Evolutionary conservation across 2,329 filamentous ascomycete genomes (phyloP), one percentile per base, ranked within the genome.

Genomic region (Colletotrichum tropicicola): DNA sequence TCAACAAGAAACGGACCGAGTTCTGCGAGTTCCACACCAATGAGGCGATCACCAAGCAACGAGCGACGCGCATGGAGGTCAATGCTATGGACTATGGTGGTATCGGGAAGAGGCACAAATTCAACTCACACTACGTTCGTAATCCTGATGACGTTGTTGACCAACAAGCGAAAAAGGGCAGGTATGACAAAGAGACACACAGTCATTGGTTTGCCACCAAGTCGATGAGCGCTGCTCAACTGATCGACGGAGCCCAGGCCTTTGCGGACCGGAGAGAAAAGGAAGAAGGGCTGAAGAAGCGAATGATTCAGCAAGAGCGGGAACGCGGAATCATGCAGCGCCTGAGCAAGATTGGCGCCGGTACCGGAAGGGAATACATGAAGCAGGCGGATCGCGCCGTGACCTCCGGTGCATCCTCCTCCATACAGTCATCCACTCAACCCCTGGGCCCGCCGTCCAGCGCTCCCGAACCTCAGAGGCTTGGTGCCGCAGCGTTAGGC

Each of bases 21-120:
- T 93, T 92, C 74, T 99, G 96, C 79, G 94, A 97, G 69, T 99
- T 91, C 70, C 96, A 99, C 77, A 89, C 97, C 69, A 94, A 97
- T 70, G 82, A 93, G 25, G 91, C 93, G 25, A 81, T 98, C 3
- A 87, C 89, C 58, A 94, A 92, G 73, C 88, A 73, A 57, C 82
- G 83, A 28, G 82, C 87, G 10, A 82, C 85, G 1, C 86, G 94
- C 35, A 90, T 94, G 82, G 94, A 97, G 73, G 85, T 98, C 66
- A 97, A 94, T 73, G 87, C 84, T 12, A 91, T 89, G 77, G 86
- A 85, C 19, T 85, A 80, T 47, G 78, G 79, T 5, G 48, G 70
- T 49, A 63, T 71, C 69, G 59, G 74, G 61, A 60, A 68, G 51
- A 28, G 41, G 37, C 28, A 54, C 37, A 32, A 65, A 51, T 21